These are phyloP conservation scores for Postia placenta DNA, from an alignment of 768 basidiomycete genomes.

Conservation along the genomic window DNA sequence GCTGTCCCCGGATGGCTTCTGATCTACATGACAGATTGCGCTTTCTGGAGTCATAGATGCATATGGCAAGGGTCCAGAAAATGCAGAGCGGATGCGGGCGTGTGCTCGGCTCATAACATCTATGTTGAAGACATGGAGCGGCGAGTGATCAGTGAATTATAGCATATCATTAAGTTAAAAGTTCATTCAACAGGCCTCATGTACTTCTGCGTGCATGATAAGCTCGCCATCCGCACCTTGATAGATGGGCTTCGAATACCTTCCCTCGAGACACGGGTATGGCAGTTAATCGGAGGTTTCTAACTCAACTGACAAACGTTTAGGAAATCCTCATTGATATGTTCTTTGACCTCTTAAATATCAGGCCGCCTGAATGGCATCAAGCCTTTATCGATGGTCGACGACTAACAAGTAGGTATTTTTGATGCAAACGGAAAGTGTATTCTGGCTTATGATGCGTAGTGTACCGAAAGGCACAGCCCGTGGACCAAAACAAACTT, in stretches of 20 bases:
- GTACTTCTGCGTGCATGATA: slow-evolving; percentile 90
- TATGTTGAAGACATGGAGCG: slow-evolving; percentile 91
- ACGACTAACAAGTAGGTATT: slow-evolving; percentile 69
- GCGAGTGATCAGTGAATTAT: slow-evolving; percentile 37
- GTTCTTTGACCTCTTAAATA: slow-evolving; percentile 89
- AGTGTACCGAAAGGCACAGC: slow-evolving; percentile 1
- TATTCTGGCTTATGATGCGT: not conserved
- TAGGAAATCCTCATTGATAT: slow-evolving; percentile 92
- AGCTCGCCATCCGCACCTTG: slow-evolving; percentile 77
- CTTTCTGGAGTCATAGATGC: slow-evolving; percentile 89
- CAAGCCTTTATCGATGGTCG: slow-evolving; percentile 87
- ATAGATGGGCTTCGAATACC: slow-evolving; percentile 86
- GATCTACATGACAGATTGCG: slow-evolving; percentile 50
- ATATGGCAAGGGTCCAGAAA: slow-evolving; percentile 76
- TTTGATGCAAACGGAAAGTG: not conserved
- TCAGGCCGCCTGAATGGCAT: slow-evolving; percentile 90
- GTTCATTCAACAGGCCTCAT: slow-evolving; percentile 53
- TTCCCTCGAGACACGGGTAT: slow-evolving; percentile 76
- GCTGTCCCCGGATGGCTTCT: not conserved
- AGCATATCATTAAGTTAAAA: not conserved
- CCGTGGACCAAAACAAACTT: slow-evolving; percentile 27
- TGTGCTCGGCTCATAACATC: slow-evolving; percentile 73
- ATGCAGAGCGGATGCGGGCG: slow-evolving; percentile 73
- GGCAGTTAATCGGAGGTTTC: slow-evolving; percentile 17
- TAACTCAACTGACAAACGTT: not conserved